Base-by-base conservation (phyloP, 768 basidiomycete genomes). In the Kwoniella sp. region DNA sequence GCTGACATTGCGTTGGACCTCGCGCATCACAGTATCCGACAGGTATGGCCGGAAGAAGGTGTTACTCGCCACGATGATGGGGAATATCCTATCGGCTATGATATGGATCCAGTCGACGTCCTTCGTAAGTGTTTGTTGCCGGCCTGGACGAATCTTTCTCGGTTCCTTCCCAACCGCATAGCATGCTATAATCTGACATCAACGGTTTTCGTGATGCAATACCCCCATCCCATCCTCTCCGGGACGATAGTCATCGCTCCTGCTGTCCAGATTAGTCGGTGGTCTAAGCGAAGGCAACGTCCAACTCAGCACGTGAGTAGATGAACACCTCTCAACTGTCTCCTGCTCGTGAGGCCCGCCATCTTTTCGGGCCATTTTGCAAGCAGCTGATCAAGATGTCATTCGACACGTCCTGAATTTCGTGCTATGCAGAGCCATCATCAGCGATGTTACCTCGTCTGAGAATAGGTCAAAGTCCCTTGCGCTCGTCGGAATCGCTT, bases 261-360 rank as follows among this genome's bases (percentile, higher is more conserved):
- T 92, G 83, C 85, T 94, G 25, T 92, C 93, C 9, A 86, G 95
- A 15, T 83, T 97, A 5, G 87, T 98, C 36, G 94, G 94, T 10
- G 95, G 95, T 2, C 83, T 97, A 9, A 92, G 90, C 73, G 95
- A 99, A 82, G 95, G 95, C 49, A 99, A 99, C 75, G 95, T 98
- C 12, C 95, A 99, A 77, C 83, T 99, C 49, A 90, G 91, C 50
- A 93, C 93, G 92, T 92, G 75, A 70, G 89, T 84, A 25, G n/a
- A n/a, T n/a, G 24, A 8, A 19, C 66, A 22, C 7, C 46, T 47
- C 46, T n/a, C n/a, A n/a, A n/a, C n/a, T n/a, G n/a, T n/a, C n/a
- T n/a, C n/a, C n/a, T n/a, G n/a, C n/a, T n/a, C n/a, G n/a, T n/a
- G n/a, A n/a, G n/a, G n/a, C n/a, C n/a, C n/a, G n/a, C n/a, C n/a